Conservation (phyloP, 768 basidiomycete species). For the Mycena crocata region DNA sequence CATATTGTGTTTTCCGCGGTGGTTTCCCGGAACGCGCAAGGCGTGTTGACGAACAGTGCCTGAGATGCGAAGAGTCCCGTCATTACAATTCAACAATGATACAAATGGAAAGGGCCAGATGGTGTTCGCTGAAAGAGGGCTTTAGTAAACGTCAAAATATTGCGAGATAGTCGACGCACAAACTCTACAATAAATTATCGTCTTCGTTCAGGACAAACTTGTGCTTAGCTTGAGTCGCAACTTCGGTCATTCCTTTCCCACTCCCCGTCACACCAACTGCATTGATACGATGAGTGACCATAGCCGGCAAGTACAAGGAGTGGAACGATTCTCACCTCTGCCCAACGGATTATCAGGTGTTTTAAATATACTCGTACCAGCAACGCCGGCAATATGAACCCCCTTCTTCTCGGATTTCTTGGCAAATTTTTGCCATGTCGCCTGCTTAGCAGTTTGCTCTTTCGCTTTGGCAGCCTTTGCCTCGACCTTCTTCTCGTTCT, state of each 20-base stretch:
- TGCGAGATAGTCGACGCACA: not conserved
- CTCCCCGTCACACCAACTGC: conserved; percentile 92
- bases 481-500: conserved; percentile 94
- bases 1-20: conserved; percentile 39
- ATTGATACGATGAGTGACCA: conserved; percentile 34
- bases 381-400: conserved; percentile 87
- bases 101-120: conserved; percentile 29
- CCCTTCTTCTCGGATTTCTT: conserved; percentile 96
- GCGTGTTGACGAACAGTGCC: conserved; percentile 16
- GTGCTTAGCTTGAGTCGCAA: conserved; percentile 75
- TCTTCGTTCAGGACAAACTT: conserved; percentile 73
- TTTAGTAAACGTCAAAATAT: not conserved
- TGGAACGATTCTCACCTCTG: conserved; percentile 66
- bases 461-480: conserved; percentile 86
- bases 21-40: not conserved
- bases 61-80: conserved; percentile 24
- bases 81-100: conserved; percentile 33
- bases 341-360: conserved; percentile 93
- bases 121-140: not conserved
- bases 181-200: conserved; percentile 42
- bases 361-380: conserved; percentile 94
- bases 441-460: conserved; percentile 87
- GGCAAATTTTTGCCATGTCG: conserved; percentile 93
- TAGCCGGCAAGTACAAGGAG: conserved; percentile 14
- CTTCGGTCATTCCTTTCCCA: conserved; percentile 90